phyloP scores from a whole-genome alignment of 768 basidiomycete species.

The Tulasnella calospora region DNA sequence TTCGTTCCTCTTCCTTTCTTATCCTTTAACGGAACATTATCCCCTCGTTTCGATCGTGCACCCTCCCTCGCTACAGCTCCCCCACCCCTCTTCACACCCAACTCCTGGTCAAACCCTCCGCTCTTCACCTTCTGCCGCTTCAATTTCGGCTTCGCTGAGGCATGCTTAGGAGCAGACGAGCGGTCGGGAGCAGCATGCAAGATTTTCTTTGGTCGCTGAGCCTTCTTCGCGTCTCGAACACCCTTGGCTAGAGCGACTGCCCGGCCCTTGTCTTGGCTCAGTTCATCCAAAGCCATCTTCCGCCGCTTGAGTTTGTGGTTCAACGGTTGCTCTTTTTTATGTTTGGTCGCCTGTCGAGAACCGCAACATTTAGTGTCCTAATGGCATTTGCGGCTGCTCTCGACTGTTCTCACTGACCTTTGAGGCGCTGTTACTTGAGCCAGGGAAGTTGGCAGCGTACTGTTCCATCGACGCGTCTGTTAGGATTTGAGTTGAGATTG shows the following conservation, averaged over 20 bases:
- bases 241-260: conserved; percentile 58
- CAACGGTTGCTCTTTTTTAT: conserved; percentile 74
- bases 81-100: conserved; percentile 43
- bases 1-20: conserved; percentile 40
- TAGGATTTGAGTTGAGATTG: neutral
- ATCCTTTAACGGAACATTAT: conserved; percentile 47
- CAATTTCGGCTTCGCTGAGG: conserved; percentile 32
- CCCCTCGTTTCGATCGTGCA: conserved; percentile 59
- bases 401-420: conserved; percentile 26
- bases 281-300: conserved; percentile 63
- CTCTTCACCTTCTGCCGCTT: conserved; percentile 30
- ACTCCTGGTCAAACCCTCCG: conserved; percentile 56
- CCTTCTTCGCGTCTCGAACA: conserved; percentile 83
- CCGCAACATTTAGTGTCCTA: no score
- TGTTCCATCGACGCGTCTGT: conserved; percentile 70
- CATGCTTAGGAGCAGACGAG: conserved; percentile 37
- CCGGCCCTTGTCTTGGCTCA: conserved; percentile 61
- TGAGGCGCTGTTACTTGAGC: conserved; percentile 43
- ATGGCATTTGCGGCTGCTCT: neutral
- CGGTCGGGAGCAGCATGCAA: conserved; percentile 33
- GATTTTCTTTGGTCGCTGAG: conserved; percentile 60
- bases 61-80: conserved; percentile 45
- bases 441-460: conserved; percentile 56
- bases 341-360: conserved; percentile 45
- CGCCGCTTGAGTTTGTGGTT: conserved; percentile 83